Percentiles rank a stretch among this genome's conserved stretches.
These are phyloP conservation scores for Helotiales sp. DNA, from an alignment of 2,329 filamentous ascomycete genomes.

Conservation along the genomic window DNA sequence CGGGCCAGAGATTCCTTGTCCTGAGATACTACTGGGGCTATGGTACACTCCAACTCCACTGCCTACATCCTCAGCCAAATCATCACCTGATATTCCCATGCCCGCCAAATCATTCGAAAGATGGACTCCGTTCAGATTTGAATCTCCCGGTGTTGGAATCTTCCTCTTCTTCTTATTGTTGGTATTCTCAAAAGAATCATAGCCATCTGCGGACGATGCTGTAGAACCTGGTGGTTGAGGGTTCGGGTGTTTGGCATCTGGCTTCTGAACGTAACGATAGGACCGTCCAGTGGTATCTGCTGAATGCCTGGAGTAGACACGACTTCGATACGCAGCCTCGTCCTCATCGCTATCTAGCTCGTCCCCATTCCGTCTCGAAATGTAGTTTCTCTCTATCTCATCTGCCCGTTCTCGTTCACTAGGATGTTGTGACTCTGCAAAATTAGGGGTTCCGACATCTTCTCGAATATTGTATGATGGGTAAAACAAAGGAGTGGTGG, in stretches of 20 bases:
- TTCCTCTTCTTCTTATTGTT: slow-evolving; percentile 99
- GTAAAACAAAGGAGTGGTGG: slow-evolving; percentile 73
- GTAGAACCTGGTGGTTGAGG: slow-evolving; percentile 65
- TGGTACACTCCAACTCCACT: slow-evolving; percentile 53
- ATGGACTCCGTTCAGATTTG: slow-evolving; percentile 42
- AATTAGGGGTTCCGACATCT: slow-evolving; percentile 34
- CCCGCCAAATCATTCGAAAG: slow-evolving; percentile 64
- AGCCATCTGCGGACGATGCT: slow-evolving; percentile 76
- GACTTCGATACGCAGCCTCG: slow-evolving; percentile 33
- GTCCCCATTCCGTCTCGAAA: slow-evolving; percentile 52
- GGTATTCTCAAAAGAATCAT: slow-evolving; percentile 96
- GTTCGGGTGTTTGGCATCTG: slow-evolving; percentile 47
- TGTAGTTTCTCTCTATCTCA: slow-evolving; percentile 35
- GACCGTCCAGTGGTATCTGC: slow-evolving; percentile 47
- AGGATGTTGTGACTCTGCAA: slow-evolving; percentile 33
- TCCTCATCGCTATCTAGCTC: slow-evolving; percentile 64
- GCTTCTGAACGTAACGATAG: slow-evolving; percentile 44
- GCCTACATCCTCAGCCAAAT: slow-evolving; percentile 42
- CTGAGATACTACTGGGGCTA: slow-evolving; percentile 52
- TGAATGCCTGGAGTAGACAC: slow-evolving; percentile 46
- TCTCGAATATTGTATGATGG: slow-evolving; percentile 51
- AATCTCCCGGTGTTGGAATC: slow-evolving; percentile 84
- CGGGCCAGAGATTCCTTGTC: slow-evolving; percentile 77
- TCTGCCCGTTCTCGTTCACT: slow-evolving; percentile 33
- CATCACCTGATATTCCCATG: slow-evolving; percentile 56